phyloP scores from a whole-genome alignment of 1,139 yeast species.

The Lodderomyces orthopsilosis region DNA sequence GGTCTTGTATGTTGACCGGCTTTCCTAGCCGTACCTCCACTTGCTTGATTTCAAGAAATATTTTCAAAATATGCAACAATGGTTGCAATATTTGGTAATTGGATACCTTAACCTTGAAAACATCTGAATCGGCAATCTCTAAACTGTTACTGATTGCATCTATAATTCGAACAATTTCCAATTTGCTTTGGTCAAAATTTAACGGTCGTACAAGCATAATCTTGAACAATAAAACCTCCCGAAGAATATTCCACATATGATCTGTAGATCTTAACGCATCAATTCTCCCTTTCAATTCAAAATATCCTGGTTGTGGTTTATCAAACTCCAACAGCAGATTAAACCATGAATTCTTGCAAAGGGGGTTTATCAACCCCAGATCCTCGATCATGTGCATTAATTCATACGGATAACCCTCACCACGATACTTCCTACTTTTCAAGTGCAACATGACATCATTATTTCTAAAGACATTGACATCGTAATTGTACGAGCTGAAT shows the following conservation, averaged over 20 bases:
- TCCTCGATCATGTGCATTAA: slow-evolving; percentile 17
- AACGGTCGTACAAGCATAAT: slow-evolving; percentile 28
- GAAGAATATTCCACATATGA: slow-evolving; percentile 9
- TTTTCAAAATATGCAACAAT: slow-evolving; percentile 32
- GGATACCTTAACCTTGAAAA: slow-evolving; percentile 30
- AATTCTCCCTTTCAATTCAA: slow-evolving; percentile 16
- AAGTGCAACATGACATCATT: slow-evolving; percentile 18
- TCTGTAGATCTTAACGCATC: neutral
- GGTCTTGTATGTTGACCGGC: slow-evolving; percentile 13
- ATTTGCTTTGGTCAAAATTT: slow-evolving; percentile 19
- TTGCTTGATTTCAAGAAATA: slow-evolving; percentile 22
- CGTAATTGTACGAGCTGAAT: slow-evolving; percentile 27
- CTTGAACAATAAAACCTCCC: slow-evolving; percentile 27
- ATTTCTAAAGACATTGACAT: slow-evolving; percentile 20
- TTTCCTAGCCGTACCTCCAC: slow-evolving; percentile 17
- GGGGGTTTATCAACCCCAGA: slow-evolving; percentile 12
- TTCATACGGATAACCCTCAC: slow-evolving; percentile 14
- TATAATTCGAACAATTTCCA: slow-evolving; percentile 24
- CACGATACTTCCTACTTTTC: slow-evolving; percentile 5
- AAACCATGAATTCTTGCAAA: slow-evolving; percentile 20
- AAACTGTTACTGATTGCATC: slow-evolving; percentile 22
- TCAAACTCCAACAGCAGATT: slow-evolving; percentile 13
- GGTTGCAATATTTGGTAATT: slow-evolving; percentile 37
- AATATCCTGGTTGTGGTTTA: slow-evolving; percentile 11
- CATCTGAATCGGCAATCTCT: slow-evolving; percentile 22